phyloP scores from a whole-genome alignment of 805 yeast species.

The Metschnikowia orientalis region DNA sequence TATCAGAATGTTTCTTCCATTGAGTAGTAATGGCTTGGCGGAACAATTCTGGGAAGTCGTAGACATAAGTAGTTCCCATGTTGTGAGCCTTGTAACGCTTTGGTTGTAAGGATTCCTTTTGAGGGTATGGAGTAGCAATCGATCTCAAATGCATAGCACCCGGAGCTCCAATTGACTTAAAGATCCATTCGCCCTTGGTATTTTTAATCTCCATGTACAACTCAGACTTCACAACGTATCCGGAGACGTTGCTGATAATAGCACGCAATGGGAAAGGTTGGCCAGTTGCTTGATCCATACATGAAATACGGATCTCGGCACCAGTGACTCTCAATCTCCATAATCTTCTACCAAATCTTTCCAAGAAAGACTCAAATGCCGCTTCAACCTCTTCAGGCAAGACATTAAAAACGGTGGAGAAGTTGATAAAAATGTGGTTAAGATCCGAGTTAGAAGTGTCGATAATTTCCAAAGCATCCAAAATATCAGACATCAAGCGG shows the following conservation, averaged over 20 bases:
- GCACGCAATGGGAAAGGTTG: conserved; percentile 95
- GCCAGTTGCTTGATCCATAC: conserved; percentile 84
- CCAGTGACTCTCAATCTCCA: conserved; percentile 96
- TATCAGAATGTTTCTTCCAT: conserved; percentile 67
- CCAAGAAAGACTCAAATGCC: conserved; percentile 96
- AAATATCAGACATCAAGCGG: conserved; percentile 90
- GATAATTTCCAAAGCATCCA: conserved; percentile 90
- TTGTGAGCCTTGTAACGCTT: conserved; percentile 97
- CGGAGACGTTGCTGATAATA: conserved; percentile 91
- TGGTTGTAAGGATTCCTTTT: conserved; percentile 96
- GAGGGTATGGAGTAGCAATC: conserved; percentile 93
- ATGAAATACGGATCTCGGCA: conserved; percentile 95
- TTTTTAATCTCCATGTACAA: conserved; percentile 92
- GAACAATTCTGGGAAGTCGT: conserved; percentile 98
- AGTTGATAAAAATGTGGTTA: conserved; percentile 95
- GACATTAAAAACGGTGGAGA: conserved; percentile 91
- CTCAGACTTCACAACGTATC: conserved; percentile 95
- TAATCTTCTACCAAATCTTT: conserved; percentile 93
- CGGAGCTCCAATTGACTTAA: conserved; percentile 90
- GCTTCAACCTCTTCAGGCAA: conserved; percentile 95
- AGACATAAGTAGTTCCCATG: conserved; percentile 97
- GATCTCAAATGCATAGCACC: conserved; percentile 98
- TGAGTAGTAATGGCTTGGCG: conserved; percentile 82
- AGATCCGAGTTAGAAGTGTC: conserved; percentile 94
- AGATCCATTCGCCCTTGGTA: conserved; percentile 92